These are phyloP conservation scores for Candida corydali DNA, from an alignment of 805 yeast genomes.

Conservation along the genomic window DNA sequence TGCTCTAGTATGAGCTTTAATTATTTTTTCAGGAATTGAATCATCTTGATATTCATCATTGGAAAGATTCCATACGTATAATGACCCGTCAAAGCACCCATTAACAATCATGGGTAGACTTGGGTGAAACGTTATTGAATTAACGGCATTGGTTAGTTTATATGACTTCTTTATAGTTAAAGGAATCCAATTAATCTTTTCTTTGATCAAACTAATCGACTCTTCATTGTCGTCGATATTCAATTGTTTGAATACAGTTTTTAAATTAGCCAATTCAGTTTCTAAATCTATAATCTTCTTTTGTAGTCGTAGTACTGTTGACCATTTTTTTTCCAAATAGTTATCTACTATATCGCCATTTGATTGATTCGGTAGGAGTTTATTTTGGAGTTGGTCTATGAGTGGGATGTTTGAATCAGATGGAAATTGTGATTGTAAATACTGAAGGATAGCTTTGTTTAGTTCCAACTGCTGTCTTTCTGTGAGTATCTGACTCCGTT, in stretches of 20 bases:
- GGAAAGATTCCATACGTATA: conserved; percentile 66
- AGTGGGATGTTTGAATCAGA: conserved; percentile 8
- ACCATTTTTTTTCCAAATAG: conserved; percentile 78
- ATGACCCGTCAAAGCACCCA: conserved; percentile 68
- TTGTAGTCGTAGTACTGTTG: conserved; percentile 77
- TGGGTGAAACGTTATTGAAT: conserved; percentile 71
- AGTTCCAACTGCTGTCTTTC: conserved; percentile 41
- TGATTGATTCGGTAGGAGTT: conserved; percentile 13
- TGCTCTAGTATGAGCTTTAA: conserved; percentile 73
- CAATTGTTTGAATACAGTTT: conserved; percentile 39
- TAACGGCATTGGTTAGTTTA: conserved; percentile 57
- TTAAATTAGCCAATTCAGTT: conserved; percentile 46
- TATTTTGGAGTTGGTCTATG: conserved; percentile 11
- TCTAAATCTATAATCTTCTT: conserved; percentile 69
- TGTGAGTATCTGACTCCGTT: conserved; percentile 10
- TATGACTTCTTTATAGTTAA: conserved; percentile 38
- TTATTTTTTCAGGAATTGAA: conserved; percentile 55
- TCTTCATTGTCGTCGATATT: conserved; percentile 9
- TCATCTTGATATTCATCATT: conserved; percentile 37
- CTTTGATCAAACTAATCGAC: conserved; percentile 13
- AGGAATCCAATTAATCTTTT: conserved; percentile 63
- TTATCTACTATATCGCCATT: conserved; percentile 29
- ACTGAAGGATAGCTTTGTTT: conserved; percentile 45
- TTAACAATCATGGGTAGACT: conserved; percentile 58
- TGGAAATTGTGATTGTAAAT: conserved; percentile 32